Base-by-base conservation (phyloP, 139 green algal genomes). In the Chlorella sp. region DNA sequence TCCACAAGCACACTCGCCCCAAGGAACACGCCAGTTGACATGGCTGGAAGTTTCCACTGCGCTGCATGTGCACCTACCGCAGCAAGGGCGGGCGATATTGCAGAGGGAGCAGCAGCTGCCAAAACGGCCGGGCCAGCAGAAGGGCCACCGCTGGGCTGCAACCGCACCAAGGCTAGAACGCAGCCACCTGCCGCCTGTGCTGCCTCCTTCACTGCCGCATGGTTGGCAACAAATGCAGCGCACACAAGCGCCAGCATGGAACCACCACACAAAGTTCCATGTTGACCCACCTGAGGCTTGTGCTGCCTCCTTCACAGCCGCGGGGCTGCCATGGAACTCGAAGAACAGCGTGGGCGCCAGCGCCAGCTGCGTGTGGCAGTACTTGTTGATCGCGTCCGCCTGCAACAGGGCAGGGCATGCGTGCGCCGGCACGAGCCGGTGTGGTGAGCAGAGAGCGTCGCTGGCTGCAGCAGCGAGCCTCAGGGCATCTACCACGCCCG, bases 291-390 rank as follows among this genome's bases (percentile, higher is more conserved):
- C 69, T 76, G 69, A 90, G 30, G 79, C 68, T 44, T 88, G 64
- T 14, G 91, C 89, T 69, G 77, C 77, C 77, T 83, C 77, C 40
- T 67, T 26, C 28, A 83, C 77, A 14, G 77, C 77, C n/a, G 77
- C 77, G 1, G 58, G 40, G 58, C 58, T 83, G 58, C 90, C 92
- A 28, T 91, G 65, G 83, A 95, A 95, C 72, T 94, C 93, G 73
- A 95, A 92, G 68, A 95, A 95, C 17, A 95, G 85, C 2, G 92
- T 95, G 13, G 93, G 92, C 13, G 83, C 73, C 2, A 58, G 36
- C 9, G 74, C 56, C 56, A 93, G 86, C 43, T 46, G 43, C 0
- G 89, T 94, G 22, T 90, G 85, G 32, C 78, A 90, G 85, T 94
- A 94, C 26, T n/a, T 34, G 84, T 95, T 96, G 9, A 95, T 93